A percentile compares a stretch with the other conserved stretches of the same genome.
Conservation (phyloP, 2,329 filamentous ascomycete genomes). For the Bipolaris gigantea region DNA sequence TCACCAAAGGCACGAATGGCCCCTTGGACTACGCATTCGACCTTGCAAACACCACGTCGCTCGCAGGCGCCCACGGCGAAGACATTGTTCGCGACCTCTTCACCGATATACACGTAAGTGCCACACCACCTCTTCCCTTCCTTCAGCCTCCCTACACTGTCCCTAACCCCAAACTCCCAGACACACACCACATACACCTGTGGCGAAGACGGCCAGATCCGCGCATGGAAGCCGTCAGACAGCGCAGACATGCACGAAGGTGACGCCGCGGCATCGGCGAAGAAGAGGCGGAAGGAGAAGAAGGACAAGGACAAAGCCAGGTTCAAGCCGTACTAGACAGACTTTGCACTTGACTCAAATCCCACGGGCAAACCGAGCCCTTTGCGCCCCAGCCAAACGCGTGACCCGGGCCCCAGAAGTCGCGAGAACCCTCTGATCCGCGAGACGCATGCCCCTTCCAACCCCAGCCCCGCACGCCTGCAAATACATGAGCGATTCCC, state of each 20-base stretch:
- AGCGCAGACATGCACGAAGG: slow-evolving; percentile 33
- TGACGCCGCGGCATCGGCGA: slow-evolving; percentile 20
- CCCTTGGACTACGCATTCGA: slow-evolving; percentile 39
- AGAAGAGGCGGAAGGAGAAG: slow-evolving; percentile 32
- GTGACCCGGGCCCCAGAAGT: too few relatives aligned
- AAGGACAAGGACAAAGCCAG: slow-evolving; percentile 40
- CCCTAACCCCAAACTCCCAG: slow-evolving; percentile 12
- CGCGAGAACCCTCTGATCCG: too few relatives aligned
- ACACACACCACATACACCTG: slow-evolving; percentile 48
- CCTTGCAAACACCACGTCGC: slow-evolving; percentile 23
- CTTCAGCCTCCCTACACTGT: neutral
- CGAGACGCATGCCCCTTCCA: too few relatives aligned
- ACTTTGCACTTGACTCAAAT: neutral
- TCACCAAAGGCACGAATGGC: slow-evolving; percentile 24
- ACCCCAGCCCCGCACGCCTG: too few relatives aligned
- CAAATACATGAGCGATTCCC: too few relatives aligned
- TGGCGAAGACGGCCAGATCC: slow-evolving; percentile 54
- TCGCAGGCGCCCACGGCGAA: slow-evolving; percentile 52
- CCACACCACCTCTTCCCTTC: neutral
- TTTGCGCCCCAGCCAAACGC: too few relatives aligned
- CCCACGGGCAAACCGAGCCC: too few relatives aligned
- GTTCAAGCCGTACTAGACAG: slow-evolving; percentile 44
- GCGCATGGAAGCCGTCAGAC: slow-evolving; percentile 45
- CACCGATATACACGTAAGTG: slow-evolving; percentile 42
- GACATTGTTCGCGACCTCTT: slow-evolving; percentile 53